Conservation (phyloP, 2,329 filamentous ascomycete genomes). For the Immersiporthe knoxdaviesiana region DNA sequence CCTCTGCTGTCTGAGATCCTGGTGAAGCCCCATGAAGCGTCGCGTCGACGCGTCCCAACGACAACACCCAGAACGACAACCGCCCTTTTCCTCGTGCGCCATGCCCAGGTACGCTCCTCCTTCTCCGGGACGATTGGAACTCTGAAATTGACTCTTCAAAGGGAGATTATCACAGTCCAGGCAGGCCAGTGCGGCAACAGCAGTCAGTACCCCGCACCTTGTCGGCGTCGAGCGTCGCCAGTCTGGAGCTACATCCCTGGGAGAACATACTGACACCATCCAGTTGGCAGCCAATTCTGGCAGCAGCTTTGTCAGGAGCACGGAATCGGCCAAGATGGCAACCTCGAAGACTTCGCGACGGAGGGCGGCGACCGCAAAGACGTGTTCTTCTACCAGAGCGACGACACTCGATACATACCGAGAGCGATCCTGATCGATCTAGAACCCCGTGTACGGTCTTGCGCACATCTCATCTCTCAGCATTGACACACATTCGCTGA, state of each 20-base stretch:
- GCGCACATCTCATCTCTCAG: not conserved
- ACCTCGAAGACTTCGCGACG: constrained; percentile 95
- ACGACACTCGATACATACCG: constrained; percentile 97
- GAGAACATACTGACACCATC: constrained; percentile 38
- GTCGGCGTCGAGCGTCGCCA: constrained; percentile 29
- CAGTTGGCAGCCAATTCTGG: constrained; percentile 98
- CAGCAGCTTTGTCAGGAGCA: constrained; percentile 98
- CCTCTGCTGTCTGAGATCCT: too few species aligned
- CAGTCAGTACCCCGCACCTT: constrained; percentile 64
- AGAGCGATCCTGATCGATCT: constrained; percentile 93
- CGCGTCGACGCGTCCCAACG: constrained; percentile 21
- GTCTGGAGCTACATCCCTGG: constrained; percentile 28
- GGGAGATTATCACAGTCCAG: constrained; percentile 99
- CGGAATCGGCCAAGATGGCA: constrained; percentile 95
- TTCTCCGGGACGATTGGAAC: not conserved
- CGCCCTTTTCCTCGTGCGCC: constrained; percentile 13
- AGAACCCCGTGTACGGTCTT: constrained; percentile 73
- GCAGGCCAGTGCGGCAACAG: constrained; percentile 99
- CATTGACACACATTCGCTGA: not conserved
- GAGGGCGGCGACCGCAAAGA: constrained; percentile 98
- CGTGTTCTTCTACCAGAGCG: constrained; percentile 99
- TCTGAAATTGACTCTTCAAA: constrained; percentile 43
- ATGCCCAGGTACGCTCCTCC: constrained; percentile 41
- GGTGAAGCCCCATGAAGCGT: not conserved
- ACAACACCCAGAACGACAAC: constrained; percentile 4